These are phyloP conservation scores for Cordyceps fumosorosea DNA, from an alignment of 2,329 filamentous ascomycete species.

Conservation along the genomic window DNA sequence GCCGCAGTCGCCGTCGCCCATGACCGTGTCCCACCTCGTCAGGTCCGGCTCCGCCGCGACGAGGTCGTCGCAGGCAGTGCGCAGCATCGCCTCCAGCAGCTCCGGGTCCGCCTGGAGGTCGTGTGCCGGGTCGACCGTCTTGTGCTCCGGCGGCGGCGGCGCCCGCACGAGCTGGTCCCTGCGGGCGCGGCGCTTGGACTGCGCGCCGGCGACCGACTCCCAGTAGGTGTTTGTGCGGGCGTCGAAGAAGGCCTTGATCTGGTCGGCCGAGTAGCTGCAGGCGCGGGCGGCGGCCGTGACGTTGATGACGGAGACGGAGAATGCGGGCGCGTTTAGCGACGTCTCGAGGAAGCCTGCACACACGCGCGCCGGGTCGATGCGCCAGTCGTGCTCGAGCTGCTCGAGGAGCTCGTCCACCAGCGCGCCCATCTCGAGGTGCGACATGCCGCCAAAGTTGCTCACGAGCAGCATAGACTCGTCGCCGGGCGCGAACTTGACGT, in stretches of 20 bases:
- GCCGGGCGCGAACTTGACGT: conserved; percentile 38
- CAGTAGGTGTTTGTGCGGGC: conserved; percentile 51
- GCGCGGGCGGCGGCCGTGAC: conserved; percentile 40
- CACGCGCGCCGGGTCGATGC: conserved; percentile 46
- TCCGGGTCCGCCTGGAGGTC: conserved; percentile 46
- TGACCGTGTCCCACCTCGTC: conserved; percentile 55
- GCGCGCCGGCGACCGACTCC: conserved; percentile 45
- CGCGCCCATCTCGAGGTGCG: conserved; percentile 49
- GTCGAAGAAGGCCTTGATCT: conserved; percentile 60
- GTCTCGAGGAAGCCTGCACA: conserved; percentile 62
- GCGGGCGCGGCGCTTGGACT: conserved; percentile 30
- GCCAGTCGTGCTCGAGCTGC: conserved; percentile 42
- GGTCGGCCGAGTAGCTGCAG: conserved; percentile 39
- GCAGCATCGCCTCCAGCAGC: conserved; percentile 49
- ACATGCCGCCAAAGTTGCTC: conserved; percentile 56
- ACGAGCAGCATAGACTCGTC: conserved; percentile 48
- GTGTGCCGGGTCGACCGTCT: conserved; percentile 30
- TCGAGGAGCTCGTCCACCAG: conserved; percentile 46
- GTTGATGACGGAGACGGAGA: conserved; percentile 62
- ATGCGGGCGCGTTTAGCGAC: conserved; percentile 64
- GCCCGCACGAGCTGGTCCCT: conserved; percentile 37
- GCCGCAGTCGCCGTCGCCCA: conserved; percentile 62
- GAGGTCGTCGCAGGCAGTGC: conserved; percentile 44
- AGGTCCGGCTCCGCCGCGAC: conserved; percentile 55
- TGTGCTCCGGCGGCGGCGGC: conserved; percentile 28